Evolutionary conservation across 768 basidiomycete species (phyloP), one percentile per base, ranked within the genome.

Genomic region (Pleurotus djamor): DNA sequence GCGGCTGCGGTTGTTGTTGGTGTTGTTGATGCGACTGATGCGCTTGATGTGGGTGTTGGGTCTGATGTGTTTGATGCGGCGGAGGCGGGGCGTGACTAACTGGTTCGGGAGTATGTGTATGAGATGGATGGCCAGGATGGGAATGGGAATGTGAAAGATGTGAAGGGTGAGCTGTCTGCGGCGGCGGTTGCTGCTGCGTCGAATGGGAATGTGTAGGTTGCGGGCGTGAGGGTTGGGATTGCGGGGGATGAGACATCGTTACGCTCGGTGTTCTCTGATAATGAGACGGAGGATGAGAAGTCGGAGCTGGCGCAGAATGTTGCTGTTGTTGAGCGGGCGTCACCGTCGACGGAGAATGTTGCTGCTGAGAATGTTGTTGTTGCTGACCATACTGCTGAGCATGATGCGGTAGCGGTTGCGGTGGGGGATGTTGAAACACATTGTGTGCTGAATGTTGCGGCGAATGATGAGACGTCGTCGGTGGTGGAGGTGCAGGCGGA

Each of bases 381-480:
- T 47, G 66, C 60, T 4, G 61, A 56, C 14, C 60, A 44, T 34
- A 59, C 56, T 28, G 62, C 60, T 43, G 47, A 17, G 9, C 14
- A 47, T 47, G 45, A 17, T 12, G 59, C 32, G 56, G 58, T 44
- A 9, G 51, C 28, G 56, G 58, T 44, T 28, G 51, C 10, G 38
- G 58, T 28, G 67, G 70, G 64, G 67, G 67, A 37, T 68, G 69
- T 45, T 65, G 64, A n/a, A 62, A 63, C 14, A 64, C 65, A 12
- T 52, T 55, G 17, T 63, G 57, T 0, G 64, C 61, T 1, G 63
- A 61, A 37, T 67, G 65, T 1, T 67, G 48, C n/a, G 61, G 16
- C 28, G 47, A 34, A 17, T 38, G 44, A 6, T 52, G 52, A 12
- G 49, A n/a, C 16, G 43, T 21, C 5, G 32, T 44, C 7, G 34